phyloP scores from a whole-genome alignment of 148 eudicot species.

The Cornus suecica region DNA sequence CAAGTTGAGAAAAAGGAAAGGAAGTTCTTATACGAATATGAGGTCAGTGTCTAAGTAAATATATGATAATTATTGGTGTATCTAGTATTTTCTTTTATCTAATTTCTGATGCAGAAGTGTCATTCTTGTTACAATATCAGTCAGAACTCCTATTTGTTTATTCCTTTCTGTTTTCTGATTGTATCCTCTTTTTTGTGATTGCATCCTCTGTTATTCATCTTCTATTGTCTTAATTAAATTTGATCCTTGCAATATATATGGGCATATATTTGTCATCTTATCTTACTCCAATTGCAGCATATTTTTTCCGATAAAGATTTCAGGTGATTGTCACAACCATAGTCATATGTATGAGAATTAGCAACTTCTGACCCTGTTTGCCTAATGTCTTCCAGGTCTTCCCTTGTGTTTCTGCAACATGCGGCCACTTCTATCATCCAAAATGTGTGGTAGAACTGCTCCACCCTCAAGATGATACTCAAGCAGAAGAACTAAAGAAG shows the following conservation, averaged over 20 bases:
- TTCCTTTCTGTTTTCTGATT: no score
- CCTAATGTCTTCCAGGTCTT: constrained; percentile 55
- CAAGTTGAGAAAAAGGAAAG: no score
- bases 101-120: no score
- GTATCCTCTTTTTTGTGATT: no score
- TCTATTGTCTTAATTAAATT: no score
- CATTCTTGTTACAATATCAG: no score
- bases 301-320: constrained; percentile 1
- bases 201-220: no score
- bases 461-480: constrained; percentile 28
- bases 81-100: no score
- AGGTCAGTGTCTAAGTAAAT: no score
- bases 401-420: constrained; percentile 73
- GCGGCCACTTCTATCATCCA: constrained; percentile 84
- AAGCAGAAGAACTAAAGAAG: constrained; percentile 43
- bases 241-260: background rate
- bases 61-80: no score
- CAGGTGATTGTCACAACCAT: background rate
- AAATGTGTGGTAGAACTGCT: constrained; percentile 55
- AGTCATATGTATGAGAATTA: background rate
- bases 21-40: no score
- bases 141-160: no score
- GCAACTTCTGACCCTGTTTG: background rate
- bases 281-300: background rate
- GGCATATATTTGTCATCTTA: background rate